Evolutionary conservation across 2,329 filamentous ascomycete genomes (phyloP).

Genomic region (Exserohilum rostratum): DNA sequence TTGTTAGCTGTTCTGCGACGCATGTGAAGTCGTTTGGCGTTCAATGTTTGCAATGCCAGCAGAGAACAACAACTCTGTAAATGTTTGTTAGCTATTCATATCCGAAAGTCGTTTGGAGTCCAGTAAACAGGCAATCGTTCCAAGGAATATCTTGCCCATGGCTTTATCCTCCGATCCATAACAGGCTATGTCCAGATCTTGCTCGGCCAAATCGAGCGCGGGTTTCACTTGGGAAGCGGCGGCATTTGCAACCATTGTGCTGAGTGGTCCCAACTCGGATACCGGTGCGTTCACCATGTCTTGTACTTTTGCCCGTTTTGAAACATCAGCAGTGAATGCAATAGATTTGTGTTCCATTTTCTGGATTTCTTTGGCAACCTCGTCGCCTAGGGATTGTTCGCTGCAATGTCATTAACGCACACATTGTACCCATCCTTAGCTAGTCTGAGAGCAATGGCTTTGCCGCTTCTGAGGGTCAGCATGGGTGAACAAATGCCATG

Average conservation of each 20-base stretch:
- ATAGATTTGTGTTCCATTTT: slow-evolving; percentile 59
- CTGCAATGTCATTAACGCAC: slow-evolving; percentile 67
- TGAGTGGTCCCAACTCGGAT: slow-evolving; percentile 59
- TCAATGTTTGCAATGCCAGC: not conserved
- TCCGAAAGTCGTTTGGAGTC: too few species aligned
- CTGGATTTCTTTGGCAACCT: slow-evolving; percentile 61
- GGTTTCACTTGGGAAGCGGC: slow-evolving; percentile 65
- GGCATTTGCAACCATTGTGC: slow-evolving; percentile 65
- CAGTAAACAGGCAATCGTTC: too few species aligned
- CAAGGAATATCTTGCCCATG: too few species aligned
- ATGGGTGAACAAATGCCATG: not conserved
- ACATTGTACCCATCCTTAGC: slow-evolving; percentile 70
- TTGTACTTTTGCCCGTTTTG: slow-evolving; percentile 60
- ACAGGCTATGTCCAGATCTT: too few species aligned
- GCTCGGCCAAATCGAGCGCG: slow-evolving; percentile 62
- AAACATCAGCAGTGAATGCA: slow-evolving; percentile 66
- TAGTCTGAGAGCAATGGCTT: slow-evolving; percentile 67
- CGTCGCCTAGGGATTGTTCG: slow-evolving; percentile 60
- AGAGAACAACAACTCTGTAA: not conserved
- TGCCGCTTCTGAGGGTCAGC: slow-evolving; percentile 55
- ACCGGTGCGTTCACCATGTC: slow-evolving; percentile 60
- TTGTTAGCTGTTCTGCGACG: not conserved
- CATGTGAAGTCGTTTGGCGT: not conserved
- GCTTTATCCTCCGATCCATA: too few species aligned
- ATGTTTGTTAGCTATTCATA: not conserved